phyloP scores from a whole-genome alignment of 768 basidiomycete genomes.

The Naganishia kalamii region DNA sequence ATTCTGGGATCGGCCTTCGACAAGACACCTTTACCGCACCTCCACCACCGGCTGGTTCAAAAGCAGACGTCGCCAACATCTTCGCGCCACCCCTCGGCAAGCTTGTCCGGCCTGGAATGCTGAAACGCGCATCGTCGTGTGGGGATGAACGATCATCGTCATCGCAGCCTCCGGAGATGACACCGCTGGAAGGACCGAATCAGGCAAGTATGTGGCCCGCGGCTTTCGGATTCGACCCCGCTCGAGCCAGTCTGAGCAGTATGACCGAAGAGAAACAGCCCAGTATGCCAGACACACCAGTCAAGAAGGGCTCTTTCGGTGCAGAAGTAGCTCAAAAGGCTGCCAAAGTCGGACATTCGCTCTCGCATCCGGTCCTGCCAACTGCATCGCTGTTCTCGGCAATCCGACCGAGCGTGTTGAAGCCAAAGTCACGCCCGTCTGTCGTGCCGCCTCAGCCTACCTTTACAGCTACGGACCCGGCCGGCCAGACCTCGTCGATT shows the following conservation, averaged over 20 bases:
- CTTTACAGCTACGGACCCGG: constrained; percentile 1
- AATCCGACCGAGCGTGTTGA: neutral
- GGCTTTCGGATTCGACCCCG: constrained; percentile 19
- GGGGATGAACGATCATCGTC: constrained; percentile 31
- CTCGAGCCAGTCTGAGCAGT: constrained; percentile 15
- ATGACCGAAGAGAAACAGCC: constrained; percentile 29
- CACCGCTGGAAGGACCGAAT: constrained; percentile 32
- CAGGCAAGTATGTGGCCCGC: constrained; percentile 36
- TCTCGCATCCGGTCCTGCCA: constrained; percentile 30
- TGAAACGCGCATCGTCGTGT: constrained; percentile 42
- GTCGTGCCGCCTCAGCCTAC: constrained; percentile 5
- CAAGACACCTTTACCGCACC: constrained; percentile 18
- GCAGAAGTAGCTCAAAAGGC: constrained; percentile 5
- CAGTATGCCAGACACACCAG: constrained; percentile 44
- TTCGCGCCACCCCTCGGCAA: constrained; percentile 23
- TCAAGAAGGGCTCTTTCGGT: constrained; percentile 34
- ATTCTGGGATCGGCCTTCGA: constrained; percentile 36
- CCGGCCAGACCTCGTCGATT: neutral
- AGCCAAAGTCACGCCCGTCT: neutral
- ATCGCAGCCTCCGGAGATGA: constrained; percentile 28
- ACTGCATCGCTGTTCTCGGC: constrained; percentile 15
- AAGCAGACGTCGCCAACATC: constrained; percentile 1
- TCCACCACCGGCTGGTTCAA: neutral
- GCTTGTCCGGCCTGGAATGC: constrained; percentile 32
- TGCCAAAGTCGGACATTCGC: constrained; percentile 31